Base-by-base conservation (phyloP, 495 filamentous ascomycete species). In the Podospora pseudoanserina region DNA sequence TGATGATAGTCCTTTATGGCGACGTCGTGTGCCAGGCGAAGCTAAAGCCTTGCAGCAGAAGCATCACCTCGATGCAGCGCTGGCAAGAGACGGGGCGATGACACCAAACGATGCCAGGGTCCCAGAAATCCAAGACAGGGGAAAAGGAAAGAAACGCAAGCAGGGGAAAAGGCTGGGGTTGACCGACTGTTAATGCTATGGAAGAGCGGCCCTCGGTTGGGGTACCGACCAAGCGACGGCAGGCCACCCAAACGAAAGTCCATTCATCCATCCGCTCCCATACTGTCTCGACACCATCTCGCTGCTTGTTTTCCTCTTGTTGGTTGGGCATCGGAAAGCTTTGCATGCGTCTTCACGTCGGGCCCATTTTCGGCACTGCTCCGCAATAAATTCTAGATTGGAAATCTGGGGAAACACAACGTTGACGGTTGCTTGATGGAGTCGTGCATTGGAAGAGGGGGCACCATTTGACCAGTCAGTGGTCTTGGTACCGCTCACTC, bases 321-420 rank as follows among this genome's bases (percentile, higher is more conserved):
- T 26, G 26, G 59, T n/a, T 61, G 26, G 59, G 30, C 59, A 5
- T 13, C 9, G n/a, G 23, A 28, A 61, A 26, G 26, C 30, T 61
- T 1, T 61, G 23, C 16, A 61, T 39, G 30, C 32, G 61, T 19
- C 61, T n/a, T 20, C 53, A 2, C 18, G 20, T 64, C 66, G 61
- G 66, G 60, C 54, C 60, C 66, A 68, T 68, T 68, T 63, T 68
- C 66, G 66, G 66, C 66, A 64, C n/a, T 59, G 66, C 34, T 68
- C 66, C 61, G 66, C 26, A 68, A 64, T 68, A 57, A 64, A 62
- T 56, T 30, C 58, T 61, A 68, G 63, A 61, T 64, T 34, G 60
- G 32, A 44, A 19, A 39, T 20, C 34, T 49, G 28, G 27, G 32
- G 61, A 27, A 32, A 63, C n/a, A 49, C 20, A 39, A 32, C 34